phyloP scores from a whole-genome alignment of 1,139 yeast genomes.

The Meyerozyma sp. region DNA sequence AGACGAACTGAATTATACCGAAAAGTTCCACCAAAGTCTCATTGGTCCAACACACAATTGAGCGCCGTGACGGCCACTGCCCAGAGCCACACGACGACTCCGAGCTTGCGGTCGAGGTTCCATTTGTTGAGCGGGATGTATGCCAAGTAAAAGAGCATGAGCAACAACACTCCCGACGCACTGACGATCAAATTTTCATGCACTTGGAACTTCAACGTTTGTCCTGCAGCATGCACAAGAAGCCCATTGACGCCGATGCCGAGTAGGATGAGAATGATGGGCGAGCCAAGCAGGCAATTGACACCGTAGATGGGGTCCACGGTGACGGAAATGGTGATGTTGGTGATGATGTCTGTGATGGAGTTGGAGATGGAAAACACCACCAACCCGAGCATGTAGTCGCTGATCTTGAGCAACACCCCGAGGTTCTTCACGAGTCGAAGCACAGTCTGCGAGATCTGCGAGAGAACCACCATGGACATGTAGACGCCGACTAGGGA shows the following conservation, averaged over 20 bases:
- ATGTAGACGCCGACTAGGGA: conserved; percentile 19
- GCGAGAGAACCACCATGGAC: conserved; percentile 25
- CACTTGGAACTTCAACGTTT: conserved; percentile 19
- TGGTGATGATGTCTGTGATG: conserved; percentile 37
- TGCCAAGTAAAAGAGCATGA: conserved; percentile 19
- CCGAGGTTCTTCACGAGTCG: conserved; percentile 35
- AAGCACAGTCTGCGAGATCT: conserved; percentile 23
- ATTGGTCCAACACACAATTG: conserved; percentile 6
- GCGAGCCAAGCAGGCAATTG: conserved; percentile 41
- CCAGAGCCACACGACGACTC: conserved; percentile 12
- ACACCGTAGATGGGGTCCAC: conserved; percentile 34
- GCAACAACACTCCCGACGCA: conserved; percentile 20
- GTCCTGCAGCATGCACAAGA: conserved; percentile 9
- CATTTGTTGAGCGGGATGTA: conserved; percentile 31
- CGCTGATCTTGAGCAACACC: conserved; percentile 29
- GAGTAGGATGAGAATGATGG: conserved; percentile 30
- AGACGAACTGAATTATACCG: not conserved
- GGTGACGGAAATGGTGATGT: conserved; percentile 30
- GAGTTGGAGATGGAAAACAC: conserved; percentile 38
- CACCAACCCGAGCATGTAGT: conserved; percentile 35
- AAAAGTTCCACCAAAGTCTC: not conserved
- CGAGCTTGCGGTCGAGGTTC: conserved; percentile 29
- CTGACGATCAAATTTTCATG: conserved; percentile 21
- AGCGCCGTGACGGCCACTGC: conserved; percentile 8
- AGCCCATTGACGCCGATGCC: conserved; percentile 38